phyloP scores from a whole-genome alignment of 2,329 filamentous ascomycete genomes.

The Trichoderma sp. region DNA sequence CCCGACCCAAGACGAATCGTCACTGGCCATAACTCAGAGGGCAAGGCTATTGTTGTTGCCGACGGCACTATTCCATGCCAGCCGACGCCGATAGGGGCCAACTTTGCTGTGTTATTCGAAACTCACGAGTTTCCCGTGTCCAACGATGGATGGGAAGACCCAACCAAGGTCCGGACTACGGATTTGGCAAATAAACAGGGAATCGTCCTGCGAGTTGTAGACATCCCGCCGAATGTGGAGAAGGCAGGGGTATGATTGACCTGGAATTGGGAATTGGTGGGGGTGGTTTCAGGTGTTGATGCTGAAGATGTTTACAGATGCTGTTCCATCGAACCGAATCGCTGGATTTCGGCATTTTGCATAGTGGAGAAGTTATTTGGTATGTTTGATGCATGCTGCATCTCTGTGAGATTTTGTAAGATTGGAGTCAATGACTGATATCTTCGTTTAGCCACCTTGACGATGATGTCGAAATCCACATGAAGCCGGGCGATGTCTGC shows the following conservation, averaged over 20 bases:
- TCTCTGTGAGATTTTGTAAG: background rate
- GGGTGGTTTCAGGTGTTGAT: background rate
- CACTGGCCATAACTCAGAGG: constrained; percentile 26
- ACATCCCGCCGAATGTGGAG: constrained; percentile 24
- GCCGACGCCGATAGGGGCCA: constrained; percentile 9
- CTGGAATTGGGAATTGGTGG: background rate
- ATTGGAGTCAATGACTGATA: background rate
- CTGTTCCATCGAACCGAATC: constrained; percentile 29
- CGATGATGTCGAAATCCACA: constrained; percentile 25
- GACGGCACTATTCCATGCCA: constrained; percentile 21
- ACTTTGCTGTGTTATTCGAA: constrained; percentile 29
- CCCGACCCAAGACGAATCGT: constrained; percentile 26
- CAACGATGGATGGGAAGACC: constrained; percentile 27
- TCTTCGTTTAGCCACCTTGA: constrained; percentile 23
- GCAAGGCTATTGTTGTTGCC: constrained; percentile 23
- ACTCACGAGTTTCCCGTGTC: constrained; percentile 28
- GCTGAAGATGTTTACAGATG: constrained; percentile 13
- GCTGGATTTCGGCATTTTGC: constrained; percentile 28
- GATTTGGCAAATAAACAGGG: constrained; percentile 26
- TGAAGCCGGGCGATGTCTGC: constrained; percentile 27
- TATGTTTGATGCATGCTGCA: constrained; percentile 19
- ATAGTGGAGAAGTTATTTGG: constrained; percentile 27
- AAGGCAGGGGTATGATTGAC: constrained; percentile 19
- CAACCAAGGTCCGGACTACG: constrained; percentile 22
- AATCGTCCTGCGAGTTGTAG: constrained; percentile 26